Percentiles rank a stretch among this genome's conserved stretches.
These are phyloP conservation scores for Clonostachys sp. DNA, from an alignment of 2,329 filamentous ascomycete species.

Conservation along the genomic window DNA sequence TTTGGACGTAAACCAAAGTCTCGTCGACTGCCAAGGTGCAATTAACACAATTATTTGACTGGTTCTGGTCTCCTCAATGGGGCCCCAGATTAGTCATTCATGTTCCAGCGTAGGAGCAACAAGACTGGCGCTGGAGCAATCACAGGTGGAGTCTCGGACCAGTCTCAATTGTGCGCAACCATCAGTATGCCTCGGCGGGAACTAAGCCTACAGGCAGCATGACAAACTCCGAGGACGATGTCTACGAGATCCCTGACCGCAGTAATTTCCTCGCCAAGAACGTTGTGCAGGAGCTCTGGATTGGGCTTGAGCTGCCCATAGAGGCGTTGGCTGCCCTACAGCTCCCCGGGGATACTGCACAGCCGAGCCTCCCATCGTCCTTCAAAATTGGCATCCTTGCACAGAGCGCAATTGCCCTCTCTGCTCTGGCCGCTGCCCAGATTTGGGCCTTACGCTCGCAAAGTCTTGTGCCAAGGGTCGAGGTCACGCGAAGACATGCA, in stretches of 20 bases:
- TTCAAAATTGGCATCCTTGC: slow-evolving; percentile 50
- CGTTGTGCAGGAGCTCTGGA: slow-evolving; percentile 4
- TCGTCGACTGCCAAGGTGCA: too few species aligned
- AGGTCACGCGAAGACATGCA: slow-evolving; percentile 38
- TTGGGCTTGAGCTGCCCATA: slow-evolving; percentile 7
- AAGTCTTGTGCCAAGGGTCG: slow-evolving; percentile 24
- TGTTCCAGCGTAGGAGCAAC: too few species aligned
- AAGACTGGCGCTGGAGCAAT: too few species aligned
- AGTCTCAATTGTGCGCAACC: too few species aligned
- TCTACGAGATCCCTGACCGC: not conserved
- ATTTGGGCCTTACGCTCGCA: slow-evolving; percentile 28
- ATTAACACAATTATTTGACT: too few species aligned
- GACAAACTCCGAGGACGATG: too few species aligned
- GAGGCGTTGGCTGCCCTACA: slow-evolving; percentile 3
- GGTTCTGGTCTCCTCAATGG: too few species aligned
- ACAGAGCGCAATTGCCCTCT: slow-evolving; percentile 44
- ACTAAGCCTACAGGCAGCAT: too few species aligned
- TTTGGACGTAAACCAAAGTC: too few species aligned
- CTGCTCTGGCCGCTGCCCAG: slow-evolving; percentile 43
- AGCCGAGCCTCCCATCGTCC: slow-evolving; percentile 36
- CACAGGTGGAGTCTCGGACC: too few species aligned
- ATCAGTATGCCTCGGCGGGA: too few species aligned
- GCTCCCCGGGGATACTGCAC: slow-evolving; percentile 6
- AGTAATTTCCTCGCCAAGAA: slow-evolving; percentile 2
- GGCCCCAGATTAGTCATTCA: too few species aligned